Conservation (phyloP, 192 early-diverging fungal genomes). For the Entomortierella chlamydospora region DNA sequence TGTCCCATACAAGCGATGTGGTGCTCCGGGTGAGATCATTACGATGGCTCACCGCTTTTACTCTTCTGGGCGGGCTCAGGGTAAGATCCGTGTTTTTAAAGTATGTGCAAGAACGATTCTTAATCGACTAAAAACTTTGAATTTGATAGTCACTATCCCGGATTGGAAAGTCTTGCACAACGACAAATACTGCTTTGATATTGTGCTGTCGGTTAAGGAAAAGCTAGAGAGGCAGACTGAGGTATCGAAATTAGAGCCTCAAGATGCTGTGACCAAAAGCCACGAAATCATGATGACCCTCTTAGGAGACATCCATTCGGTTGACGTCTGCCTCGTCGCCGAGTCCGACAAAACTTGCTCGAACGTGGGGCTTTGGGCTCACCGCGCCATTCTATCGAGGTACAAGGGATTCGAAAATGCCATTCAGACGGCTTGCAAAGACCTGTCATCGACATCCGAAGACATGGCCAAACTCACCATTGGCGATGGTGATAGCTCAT, state of each 20-base stretch:
- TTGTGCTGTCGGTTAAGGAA: neutral
- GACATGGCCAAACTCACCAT: neutral
- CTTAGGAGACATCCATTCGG: slow-evolving; percentile 10
- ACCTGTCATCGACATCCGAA: neutral
- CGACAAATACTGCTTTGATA: neutral
- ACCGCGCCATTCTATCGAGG: slow-evolving; percentile 9
- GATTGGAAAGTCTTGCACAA: neutral
- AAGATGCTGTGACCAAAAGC: too few relatives aligned
- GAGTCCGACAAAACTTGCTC: slow-evolving; percentile 7
- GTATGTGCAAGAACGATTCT: too few relatives aligned
- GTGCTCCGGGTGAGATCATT: too few relatives aligned
- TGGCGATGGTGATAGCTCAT: too few relatives aligned
- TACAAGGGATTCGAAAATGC: slow-evolving; percentile 1
- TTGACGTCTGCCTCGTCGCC: slow-evolving; percentile 13
- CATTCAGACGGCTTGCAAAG: neutral
- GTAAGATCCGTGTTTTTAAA: too few relatives aligned
- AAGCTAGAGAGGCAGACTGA: neutral
- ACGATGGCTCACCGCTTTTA: too few relatives aligned
- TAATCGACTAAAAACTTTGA: too few relatives aligned
- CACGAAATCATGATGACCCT: neutral
- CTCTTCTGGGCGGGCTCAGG: too few relatives aligned
- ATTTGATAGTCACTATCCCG: too few relatives aligned
- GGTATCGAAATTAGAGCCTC: neutral
- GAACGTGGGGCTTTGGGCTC: slow-evolving; percentile 14
- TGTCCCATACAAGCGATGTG: too few relatives aligned